Conservation (phyloP, 2,329 filamentous ascomycete species). For the Blumeria graminis region DNA sequence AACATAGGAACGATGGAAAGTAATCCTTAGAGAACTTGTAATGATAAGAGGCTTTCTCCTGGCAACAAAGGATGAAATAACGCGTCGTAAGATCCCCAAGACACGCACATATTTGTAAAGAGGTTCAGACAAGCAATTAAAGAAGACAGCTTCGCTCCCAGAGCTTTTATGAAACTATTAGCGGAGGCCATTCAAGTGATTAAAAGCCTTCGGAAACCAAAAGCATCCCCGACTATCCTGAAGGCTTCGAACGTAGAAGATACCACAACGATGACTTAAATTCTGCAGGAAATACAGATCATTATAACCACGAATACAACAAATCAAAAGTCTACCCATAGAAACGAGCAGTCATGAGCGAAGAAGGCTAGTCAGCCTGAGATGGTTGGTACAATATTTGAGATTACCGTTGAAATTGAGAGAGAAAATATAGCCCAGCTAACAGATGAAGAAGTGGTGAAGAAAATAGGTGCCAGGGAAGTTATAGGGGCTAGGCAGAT, state of each 20-base stretch:
- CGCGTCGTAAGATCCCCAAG: neutral
- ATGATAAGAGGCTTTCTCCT: no score
- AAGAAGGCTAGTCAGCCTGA: neutral
- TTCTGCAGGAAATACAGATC: no score
- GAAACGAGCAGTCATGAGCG: no score
- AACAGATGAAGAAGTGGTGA: neutral
- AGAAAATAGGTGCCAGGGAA: neutral
- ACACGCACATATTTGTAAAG: neutral
- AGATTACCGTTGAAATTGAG: neutral
- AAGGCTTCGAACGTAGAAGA: no score
- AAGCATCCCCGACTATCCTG: no score
- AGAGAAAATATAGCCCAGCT: neutral
- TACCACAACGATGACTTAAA: no score
- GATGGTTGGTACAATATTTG: neutral
- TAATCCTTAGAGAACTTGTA: no score
- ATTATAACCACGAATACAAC: no score
- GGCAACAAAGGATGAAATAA: no score
- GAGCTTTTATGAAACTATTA: neutral
- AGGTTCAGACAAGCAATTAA: neutral
- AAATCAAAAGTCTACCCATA: no score
- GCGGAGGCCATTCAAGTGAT: neutral
- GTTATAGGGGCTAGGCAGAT: neutral
- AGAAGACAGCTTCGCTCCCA: neutral
- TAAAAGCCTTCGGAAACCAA: neutral
- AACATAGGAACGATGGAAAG: no score